Evolutionary conservation across 805 yeast species (phyloP).

Genomic region (Cephaloascus albidus): DNA sequence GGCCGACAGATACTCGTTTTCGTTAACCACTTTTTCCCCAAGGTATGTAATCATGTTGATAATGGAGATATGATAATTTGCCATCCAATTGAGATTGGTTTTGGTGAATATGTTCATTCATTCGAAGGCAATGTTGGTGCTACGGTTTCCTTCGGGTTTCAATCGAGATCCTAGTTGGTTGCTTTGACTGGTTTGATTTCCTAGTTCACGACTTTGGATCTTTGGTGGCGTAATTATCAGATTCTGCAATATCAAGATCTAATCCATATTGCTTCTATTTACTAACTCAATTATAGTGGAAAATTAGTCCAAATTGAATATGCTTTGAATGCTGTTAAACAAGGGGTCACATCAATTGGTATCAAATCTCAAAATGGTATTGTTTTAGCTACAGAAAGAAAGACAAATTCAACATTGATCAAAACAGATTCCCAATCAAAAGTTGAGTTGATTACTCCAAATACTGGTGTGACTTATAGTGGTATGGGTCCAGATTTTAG

Average conservation of each 20-base stretch:
- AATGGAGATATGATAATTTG: not conserved
- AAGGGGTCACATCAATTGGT: slow-evolving; percentile 95
- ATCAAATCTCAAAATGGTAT: slow-evolving; percentile 92
- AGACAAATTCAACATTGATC: slow-evolving; percentile 69
- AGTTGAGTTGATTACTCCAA: slow-evolving; percentile 81
- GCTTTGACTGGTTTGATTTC: not conserved
- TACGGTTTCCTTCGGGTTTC: not conserved
- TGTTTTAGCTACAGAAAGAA: slow-evolving; percentile 94
- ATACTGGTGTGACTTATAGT: slow-evolving; percentile 91
- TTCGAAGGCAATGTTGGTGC: no score
- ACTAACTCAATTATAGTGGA: slow-evolving; percentile 45
- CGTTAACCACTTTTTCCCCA: slow-evolving; percentile 96
- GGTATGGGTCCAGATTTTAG: slow-evolving; percentile 99
- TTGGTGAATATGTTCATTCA: no score
- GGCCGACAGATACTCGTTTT: slow-evolving; percentile 98
- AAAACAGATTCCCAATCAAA: slow-evolving; percentile 69
- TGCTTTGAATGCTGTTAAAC: slow-evolving; percentile 94
- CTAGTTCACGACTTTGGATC: not conserved
- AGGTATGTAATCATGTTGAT: slow-evolving; percentile 47
- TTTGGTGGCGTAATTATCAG: not conserved
- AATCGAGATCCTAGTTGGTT: not conserved
- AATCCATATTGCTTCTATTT: slow-evolving; percentile 3
- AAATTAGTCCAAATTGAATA: slow-evolving; percentile 96
- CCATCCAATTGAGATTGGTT: no score
- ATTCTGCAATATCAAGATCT: not conserved